Conservation (phyloP, 805 yeast species). For the Myxozyma geophila region DNA sequence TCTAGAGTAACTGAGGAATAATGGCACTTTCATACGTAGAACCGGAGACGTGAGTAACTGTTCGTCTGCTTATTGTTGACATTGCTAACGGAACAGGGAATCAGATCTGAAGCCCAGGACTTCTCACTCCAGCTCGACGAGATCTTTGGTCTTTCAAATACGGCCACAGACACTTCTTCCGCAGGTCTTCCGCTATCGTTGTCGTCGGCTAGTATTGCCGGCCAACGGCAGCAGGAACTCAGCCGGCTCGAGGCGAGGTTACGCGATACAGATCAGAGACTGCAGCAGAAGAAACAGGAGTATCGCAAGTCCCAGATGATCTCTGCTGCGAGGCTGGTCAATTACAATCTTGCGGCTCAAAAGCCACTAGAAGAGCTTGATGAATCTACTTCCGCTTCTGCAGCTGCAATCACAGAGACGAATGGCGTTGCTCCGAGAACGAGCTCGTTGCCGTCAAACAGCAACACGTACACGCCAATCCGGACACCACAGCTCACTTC, state of each 20-base stretch:
- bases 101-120: conserved; percentile 16
- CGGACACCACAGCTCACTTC: not conserved
- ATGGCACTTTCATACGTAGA: conserved; percentile 1
- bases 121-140: conserved; percentile 23
- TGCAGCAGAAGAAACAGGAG: conserved; percentile 12
- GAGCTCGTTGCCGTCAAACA: not conserved
- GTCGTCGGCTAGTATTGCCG: conserved; percentile 7
- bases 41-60: conserved; percentile 10
- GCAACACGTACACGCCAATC: conserved; percentile 1
- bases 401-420: not conserved
- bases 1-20: not conserved
- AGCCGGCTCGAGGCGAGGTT: conserved; percentile 6
- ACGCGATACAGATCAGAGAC: conserved; percentile 22
- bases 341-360: not conserved
- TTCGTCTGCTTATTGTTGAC: too few species aligned
- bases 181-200: conserved; percentile 8
- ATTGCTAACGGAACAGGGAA: too few species aligned
- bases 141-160: conserved; percentile 20
- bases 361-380: not conserved
- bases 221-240: conserved; percentile 18
- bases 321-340: not conserved
- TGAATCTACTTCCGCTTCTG: not conserved
- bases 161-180: conserved; percentile 6
- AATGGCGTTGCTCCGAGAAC: not conserved
- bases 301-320: conserved; percentile 11